phyloP scores from a whole-genome alignment of 1,284 basidiomycete genomes.

The Naganishia liquefaciens region DNA sequence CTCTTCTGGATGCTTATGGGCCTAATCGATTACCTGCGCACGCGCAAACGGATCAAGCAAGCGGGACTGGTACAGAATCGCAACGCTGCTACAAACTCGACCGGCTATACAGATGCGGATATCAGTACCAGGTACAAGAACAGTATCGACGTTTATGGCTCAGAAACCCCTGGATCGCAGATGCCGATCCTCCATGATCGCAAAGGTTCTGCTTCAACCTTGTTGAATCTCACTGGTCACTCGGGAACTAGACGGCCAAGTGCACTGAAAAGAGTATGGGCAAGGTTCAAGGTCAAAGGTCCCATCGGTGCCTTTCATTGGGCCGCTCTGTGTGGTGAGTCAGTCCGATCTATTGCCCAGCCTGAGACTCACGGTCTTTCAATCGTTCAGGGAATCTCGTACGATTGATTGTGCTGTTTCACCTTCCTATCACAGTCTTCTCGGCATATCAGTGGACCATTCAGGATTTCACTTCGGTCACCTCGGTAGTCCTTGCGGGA shows the following conservation, averaged over 20 bases:
- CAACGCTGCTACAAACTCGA: constrained; percentile 9
- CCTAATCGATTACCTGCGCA: constrained; percentile 39
- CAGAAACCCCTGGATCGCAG: constrained; percentile 21
- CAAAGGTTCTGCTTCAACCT: constrained; percentile 17
- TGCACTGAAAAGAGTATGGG: constrained; percentile 42
- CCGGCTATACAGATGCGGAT: constrained; percentile 18
- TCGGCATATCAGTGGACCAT: constrained; percentile 81
- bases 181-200: constrained; percentile 17
- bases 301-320: constrained; percentile 55
- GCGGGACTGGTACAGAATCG: constrained; percentile 8
- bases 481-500: constrained; percentile 51
- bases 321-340: constrained; percentile 48
- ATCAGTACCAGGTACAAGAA: constrained; percentile 22
- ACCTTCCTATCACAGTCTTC: constrained; percentile 89
- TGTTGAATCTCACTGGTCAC: constrained; percentile 19
- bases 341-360: neutral
- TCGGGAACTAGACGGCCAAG: constrained; percentile 10
- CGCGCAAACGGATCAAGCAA: constrained; percentile 1
- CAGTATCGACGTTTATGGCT: constrained; percentile 9
- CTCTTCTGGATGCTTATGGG: constrained; percentile 70
- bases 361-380: neutral
- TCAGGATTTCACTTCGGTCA: constrained; percentile 57
- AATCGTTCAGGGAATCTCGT: constrained; percentile 74
- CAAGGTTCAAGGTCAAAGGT: constrained; percentile 51
- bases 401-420: constrained; percentile 84